Evolutionary conservation across 352 stramenopile genomes (phyloP).

Genomic region (Phytophthora cryptogea): DNA sequence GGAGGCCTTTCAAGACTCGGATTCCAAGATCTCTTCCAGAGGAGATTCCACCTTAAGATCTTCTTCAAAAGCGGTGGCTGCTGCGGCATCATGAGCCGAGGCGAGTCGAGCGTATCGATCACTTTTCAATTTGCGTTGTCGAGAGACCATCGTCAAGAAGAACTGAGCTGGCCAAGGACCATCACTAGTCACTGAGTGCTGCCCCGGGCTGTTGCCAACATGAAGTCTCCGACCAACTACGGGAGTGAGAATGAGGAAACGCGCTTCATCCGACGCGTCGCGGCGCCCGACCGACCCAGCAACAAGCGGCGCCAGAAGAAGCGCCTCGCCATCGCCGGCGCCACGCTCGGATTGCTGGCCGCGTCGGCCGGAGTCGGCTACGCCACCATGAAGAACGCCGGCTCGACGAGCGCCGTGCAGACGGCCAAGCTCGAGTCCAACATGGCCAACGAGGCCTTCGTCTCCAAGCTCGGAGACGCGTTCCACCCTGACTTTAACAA

Average conservation of each 20-base stretch:
- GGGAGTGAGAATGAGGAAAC: slow-evolving; percentile 68
- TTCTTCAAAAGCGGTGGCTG: slow-evolving; percentile 12
- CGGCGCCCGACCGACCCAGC: slow-evolving; percentile 46
- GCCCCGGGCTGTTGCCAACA: slow-evolving; percentile 25
- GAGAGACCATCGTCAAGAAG: slow-evolving; percentile 11
- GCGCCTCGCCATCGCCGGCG: slow-evolving; percentile 48
- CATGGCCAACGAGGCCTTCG: slow-evolving; percentile 34
- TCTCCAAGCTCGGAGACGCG: slow-evolving; percentile 36
- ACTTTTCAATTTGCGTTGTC: slow-evolving; percentile 29
- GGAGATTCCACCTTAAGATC: slow-evolving; percentile 1
- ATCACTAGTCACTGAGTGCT: slow-evolving; percentile 28
- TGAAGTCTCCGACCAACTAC: slow-evolving; percentile 71
- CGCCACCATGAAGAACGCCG: slow-evolving; percentile 30
- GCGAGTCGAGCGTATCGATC: slow-evolving; percentile 1
- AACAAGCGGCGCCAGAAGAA: slow-evolving; percentile 57
- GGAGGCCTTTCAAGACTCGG: slow-evolving; percentile 2
- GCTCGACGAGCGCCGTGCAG: slow-evolving; percentile 7
- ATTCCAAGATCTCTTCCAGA: slow-evolving; percentile 5
- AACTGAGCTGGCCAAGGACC: slow-evolving; percentile 3
- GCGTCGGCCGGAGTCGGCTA: slow-evolving; percentile 53
- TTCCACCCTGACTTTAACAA: slow-evolving; percentile 45
- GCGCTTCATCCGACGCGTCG: slow-evolving; percentile 61
- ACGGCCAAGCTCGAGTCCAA: slow-evolving; percentile 17
- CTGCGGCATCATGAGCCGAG: slow-evolving; percentile 3
- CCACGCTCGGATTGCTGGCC: slow-evolving; percentile 48